A percentile compares a stretch with the other conserved stretches of the same genome.
These are phyloP conservation scores for Nitzschia inconspicua DNA, from an alignment of 108 stramenopile species.

Conservation along the genomic window DNA sequence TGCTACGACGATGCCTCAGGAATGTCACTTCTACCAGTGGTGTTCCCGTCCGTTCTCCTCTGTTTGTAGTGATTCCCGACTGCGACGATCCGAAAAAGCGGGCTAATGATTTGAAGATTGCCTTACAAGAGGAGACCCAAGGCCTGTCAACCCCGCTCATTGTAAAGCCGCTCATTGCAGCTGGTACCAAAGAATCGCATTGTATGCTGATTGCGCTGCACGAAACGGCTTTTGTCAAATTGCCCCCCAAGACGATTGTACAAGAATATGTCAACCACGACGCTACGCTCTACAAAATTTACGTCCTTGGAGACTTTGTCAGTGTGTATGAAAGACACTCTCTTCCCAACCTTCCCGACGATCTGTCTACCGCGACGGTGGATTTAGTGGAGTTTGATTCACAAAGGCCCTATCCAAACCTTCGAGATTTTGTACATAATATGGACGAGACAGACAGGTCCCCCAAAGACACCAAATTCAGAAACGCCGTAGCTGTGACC, in stretches of 20 bases:
- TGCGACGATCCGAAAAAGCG: background rate
- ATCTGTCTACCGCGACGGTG: background rate
- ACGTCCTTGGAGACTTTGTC: constrained; percentile 79
- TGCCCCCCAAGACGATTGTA: constrained; percentile 29
- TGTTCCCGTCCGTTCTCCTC: constrained; percentile 61
- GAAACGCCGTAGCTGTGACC: constrained; percentile 30
- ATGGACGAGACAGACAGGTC: background rate
- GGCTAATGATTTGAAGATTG: background rate
- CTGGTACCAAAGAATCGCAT: constrained; percentile 79
- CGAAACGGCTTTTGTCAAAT: constrained; percentile 39
- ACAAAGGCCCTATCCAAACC: constrained; percentile 78
- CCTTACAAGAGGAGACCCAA: background rate
- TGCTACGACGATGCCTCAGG: constrained; percentile 48
- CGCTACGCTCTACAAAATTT: constrained; percentile 79
- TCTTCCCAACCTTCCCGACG: constrained; percentile 71
- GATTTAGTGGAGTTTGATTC: constrained; percentile 80
- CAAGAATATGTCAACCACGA: constrained; percentile 89
- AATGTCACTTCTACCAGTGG: constrained; percentile 53
- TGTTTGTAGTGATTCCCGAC: constrained; percentile 49
- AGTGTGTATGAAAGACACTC: constrained; percentile 69
- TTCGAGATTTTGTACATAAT: constrained; percentile 49
- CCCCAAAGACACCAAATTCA: background rate
- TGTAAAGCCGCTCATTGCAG: constrained; percentile 81
- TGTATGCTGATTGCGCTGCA: constrained; percentile 71
- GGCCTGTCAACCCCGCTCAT: constrained; percentile 51